phyloP scores from a whole-genome alignment of 2,329 filamentous ascomycete genomes.

The Thelonectria discophora region DNA sequence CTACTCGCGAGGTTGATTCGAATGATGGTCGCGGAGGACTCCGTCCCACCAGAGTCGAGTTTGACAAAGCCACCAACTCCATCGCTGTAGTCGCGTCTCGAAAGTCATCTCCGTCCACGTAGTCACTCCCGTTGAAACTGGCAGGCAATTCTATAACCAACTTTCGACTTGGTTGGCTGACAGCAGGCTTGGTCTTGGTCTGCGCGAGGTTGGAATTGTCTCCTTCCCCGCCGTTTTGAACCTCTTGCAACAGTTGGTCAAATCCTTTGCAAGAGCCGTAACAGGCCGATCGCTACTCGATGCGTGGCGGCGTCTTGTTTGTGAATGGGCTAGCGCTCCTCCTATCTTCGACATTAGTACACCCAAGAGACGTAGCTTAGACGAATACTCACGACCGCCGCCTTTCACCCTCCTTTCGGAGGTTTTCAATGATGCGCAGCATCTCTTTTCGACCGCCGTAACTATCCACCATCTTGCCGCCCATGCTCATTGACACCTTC shows the following conservation, averaged over 20 bases:
- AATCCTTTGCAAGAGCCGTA: slow-evolving; percentile 44
- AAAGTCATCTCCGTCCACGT: not conserved
- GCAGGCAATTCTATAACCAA: not conserved
- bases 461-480: slow-evolving; percentile 84
- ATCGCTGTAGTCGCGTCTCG: not conserved
- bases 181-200: not conserved
- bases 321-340: slow-evolving; percentile 51
- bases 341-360: slow-evolving; percentile 41
- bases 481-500: slow-evolving; percentile 95
- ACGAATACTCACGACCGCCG: slow-evolving; percentile 74
- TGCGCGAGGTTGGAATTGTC: slow-evolving; percentile 2
- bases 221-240: slow-evolving; percentile 3
- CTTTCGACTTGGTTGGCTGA: not conserved
- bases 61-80: not conserved
- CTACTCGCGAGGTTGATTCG: not conserved
- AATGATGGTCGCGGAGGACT: not conserved
- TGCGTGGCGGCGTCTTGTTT: slow-evolving; percentile 54
- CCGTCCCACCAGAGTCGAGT: not conserved
- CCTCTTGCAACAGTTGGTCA: slow-evolving; percentile 36
- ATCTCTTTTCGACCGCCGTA: slow-evolving; percentile 86
- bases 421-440: slow-evolving; percentile 84
- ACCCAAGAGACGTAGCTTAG: not conserved
- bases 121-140: not conserved
- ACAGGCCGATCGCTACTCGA: slow-evolving; percentile 52
- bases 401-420: slow-evolving; percentile 87